Percentiles rank a stretch among this genome's conserved stretches.
phyloP scores from a whole-genome alignment of 2,329 filamentous ascomycete genomes.

The Cladorrhinum sp. region DNA sequence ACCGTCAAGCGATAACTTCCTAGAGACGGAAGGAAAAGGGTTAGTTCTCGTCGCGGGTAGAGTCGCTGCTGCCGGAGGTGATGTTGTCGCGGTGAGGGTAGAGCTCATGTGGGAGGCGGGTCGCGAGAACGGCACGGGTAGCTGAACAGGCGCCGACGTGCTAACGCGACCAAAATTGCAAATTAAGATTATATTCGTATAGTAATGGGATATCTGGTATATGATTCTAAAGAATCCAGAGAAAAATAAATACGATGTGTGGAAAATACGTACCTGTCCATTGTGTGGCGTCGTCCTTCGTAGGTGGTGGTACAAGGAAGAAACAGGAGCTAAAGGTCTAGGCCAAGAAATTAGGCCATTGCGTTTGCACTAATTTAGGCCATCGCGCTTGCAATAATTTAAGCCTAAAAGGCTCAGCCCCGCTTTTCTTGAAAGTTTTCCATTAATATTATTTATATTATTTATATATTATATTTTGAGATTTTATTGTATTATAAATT shows the following conservation, averaged over 20 bases:
- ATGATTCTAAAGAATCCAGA: not conserved
- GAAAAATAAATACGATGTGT: slow-evolving; percentile 2
- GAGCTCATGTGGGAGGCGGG: slow-evolving; percentile 10
- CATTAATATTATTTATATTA: not conserved
- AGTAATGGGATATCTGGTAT: not conserved
- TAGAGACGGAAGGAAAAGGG: slow-evolving; percentile 11
- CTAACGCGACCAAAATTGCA: not conserved
- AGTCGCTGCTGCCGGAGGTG: not conserved
- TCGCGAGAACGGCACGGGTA: not conserved
- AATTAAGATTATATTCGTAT: not conserved
- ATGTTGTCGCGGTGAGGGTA: slow-evolving; percentile 5
- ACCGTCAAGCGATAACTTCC: not conserved
- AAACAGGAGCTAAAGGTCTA: not conserved
- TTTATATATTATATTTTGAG: too few relatives aligned
- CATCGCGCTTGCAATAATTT: not conserved
- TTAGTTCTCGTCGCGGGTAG: not conserved
- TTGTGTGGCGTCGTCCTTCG: not conserved
- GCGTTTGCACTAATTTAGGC: not conserved
- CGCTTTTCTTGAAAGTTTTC: not conserved
- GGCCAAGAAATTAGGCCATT: not conserved
- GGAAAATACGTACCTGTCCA: slow-evolving; percentile 16
- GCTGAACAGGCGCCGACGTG: not conserved
- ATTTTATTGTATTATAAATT: too few relatives aligned
- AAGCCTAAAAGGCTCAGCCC: not conserved
- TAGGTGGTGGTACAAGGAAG: not conserved